Conservation (phyloP, 768 basidiomycete species). For the Ramaria sp. region DNA sequence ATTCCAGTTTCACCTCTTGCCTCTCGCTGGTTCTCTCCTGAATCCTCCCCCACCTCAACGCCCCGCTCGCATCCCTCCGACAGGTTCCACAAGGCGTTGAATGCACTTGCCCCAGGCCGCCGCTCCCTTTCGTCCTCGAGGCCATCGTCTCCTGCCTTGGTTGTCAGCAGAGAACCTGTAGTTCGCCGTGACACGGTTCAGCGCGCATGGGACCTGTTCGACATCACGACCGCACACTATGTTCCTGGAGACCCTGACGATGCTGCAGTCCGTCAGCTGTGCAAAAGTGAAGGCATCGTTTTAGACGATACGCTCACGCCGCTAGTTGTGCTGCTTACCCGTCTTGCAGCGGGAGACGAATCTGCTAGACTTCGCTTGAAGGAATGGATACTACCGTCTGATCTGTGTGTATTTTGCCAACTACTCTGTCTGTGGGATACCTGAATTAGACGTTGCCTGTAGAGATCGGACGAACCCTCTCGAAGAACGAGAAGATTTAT, state of each 20-base stretch:
- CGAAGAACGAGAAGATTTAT: constrained; percentile 57
- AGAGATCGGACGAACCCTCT: constrained; percentile 68
- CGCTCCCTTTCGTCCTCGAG: constrained; percentile 26
- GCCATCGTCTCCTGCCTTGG: constrained; percentile 38
- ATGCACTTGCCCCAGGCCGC: constrained; percentile 30
- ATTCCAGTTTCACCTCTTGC: constrained; percentile 56
- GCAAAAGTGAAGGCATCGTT: constrained; percentile 39
- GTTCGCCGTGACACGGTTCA: constrained; percentile 28
- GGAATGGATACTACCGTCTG: constrained; percentile 62
- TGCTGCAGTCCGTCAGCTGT: constrained; percentile 39
- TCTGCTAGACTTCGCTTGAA: constrained; percentile 43
- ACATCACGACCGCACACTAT: constrained; percentile 45
- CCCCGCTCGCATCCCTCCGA: constrained; percentile 21
- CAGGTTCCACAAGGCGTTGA: constrained; percentile 19
- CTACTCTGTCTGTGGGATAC: not conserved
- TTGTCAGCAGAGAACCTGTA: constrained; percentile 24
- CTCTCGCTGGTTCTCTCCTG: constrained; percentile 49
- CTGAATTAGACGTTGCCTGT: not conserved
- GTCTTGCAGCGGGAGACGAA: constrained; percentile 57
- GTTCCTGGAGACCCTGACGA: constrained; percentile 70
- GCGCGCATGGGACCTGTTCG: constrained; percentile 59
- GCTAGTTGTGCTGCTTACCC: constrained; percentile 61
- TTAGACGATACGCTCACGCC: constrained; percentile 76
- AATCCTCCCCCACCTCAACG: constrained; percentile 20
- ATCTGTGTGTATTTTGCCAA: constrained; percentile 31